Base-by-base conservation (phyloP, 2,329 filamentous ascomycete genomes). In the Arthrobotrys sinensis region DNA sequence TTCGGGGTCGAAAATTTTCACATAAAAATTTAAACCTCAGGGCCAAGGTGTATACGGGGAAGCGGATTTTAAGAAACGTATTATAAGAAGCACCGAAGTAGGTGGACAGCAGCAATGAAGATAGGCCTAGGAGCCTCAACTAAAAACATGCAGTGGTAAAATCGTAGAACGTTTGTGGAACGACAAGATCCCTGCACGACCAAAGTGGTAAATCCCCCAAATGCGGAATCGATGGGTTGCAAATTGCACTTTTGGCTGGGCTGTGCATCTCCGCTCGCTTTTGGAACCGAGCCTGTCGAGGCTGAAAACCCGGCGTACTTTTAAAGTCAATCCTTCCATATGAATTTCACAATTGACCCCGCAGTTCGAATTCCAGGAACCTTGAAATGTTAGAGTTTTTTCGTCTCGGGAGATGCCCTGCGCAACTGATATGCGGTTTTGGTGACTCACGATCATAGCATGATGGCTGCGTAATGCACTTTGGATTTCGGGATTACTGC, bases 221-320 rank as follows among this genome's bases (percentile, higher is more conserved):
- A 38, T 28, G 16, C 32, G 34, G 46, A 50, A 65, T 16, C 16
- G 24, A 24, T 28, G 2, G 14, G 21, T 16, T 7, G 28, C 60
- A 8, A 36, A 38, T 16, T 50, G 62, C 62, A 11, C 62, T 65
- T 65, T 65, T 46, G 43, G 16, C 50, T 10, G 32, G 48, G 50
- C 48, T 43, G 48, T 68, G 48, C 64, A 67, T 5, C 19, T 21
- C 45, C 12, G n/a, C 12, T 57, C 52, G 52, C 32, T 57, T 53
- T 16, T n/a, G 8, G 14, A 38, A 40, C 50, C 21, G 45, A 53
- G 14, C 12, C 14, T 52, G 11, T 76, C 72, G 65, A 69, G 72
- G 72, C 72, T 70, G 72, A 76, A 62, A 28, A 32, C 28, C 32
- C 64, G 72, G 72, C 72, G 72, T 65, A 68, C 45, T 53, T 57